Evolutionary conservation across 805 yeast genomes (phyloP).

Genomic region (Barnettozyma californica): DNA sequence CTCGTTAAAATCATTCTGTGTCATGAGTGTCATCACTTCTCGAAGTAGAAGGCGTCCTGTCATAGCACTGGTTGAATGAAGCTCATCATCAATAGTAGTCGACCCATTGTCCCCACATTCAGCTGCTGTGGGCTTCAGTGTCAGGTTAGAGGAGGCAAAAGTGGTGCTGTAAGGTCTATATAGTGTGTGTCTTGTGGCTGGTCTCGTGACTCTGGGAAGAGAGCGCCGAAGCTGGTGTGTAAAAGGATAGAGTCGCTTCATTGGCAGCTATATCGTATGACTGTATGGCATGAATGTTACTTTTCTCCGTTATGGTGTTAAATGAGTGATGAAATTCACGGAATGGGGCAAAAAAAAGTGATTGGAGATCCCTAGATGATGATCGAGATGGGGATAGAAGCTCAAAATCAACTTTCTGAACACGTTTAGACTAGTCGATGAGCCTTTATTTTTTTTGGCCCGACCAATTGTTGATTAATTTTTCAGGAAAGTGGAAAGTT

Average conservation of each 20-base stretch:
- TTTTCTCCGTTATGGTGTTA: background rate
- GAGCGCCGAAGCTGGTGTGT: background rate
- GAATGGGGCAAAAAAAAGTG: background rate
- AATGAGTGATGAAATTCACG: background rate
- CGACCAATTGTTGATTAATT: background rate
- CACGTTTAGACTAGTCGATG: background rate
- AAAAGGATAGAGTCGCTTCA: background rate
- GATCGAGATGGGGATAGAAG: background rate
- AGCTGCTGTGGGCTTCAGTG: background rate
- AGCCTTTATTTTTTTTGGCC: background rate
- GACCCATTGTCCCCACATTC: background rate
- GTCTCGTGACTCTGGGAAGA: constrained; percentile 4
- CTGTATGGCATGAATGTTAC: background rate
- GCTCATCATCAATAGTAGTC: background rate
- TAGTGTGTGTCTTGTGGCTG: background rate
- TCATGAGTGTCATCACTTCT: background rate
- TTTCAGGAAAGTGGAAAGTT: background rate
- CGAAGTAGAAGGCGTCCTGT: background rate
- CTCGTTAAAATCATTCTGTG: constrained; percentile 4
- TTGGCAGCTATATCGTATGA: background rate
- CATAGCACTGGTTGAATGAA: background rate
- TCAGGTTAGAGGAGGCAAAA: constrained; percentile 7
- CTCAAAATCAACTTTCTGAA: background rate
- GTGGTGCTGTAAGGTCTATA: constrained; percentile 2
- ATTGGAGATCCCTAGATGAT: background rate